phyloP scores from a whole-genome alignment of 2,329 filamentous ascomycete species.

The Coleophoma crateriformis region DNA sequence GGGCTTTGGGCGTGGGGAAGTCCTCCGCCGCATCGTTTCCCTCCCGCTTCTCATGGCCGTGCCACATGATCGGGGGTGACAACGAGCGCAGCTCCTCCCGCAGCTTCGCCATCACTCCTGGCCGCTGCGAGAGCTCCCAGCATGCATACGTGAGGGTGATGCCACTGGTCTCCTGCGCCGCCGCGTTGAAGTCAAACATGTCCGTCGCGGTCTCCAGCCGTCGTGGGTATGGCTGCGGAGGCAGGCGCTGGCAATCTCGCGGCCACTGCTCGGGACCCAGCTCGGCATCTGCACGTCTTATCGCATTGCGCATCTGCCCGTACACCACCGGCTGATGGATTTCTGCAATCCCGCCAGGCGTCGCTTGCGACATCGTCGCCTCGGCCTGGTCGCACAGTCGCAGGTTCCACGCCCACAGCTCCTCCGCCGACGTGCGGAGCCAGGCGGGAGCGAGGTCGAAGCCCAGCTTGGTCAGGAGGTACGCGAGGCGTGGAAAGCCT shows the following conservation, averaged over 20 bases:
- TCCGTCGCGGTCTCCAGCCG: slow-evolving; percentile 1
- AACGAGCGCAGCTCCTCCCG: slow-evolving; percentile 31
- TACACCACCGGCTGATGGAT: slow-evolving; percentile 1
- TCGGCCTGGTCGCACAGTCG: background rate
- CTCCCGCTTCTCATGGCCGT: background rate
- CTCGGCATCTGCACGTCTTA: background rate
- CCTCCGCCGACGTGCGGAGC: background rate
- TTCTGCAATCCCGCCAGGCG: background rate
- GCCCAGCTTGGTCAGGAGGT: background rate
- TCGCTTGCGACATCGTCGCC: background rate
- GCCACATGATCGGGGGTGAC: background rate
- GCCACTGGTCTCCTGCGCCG: slow-evolving; percentile 68
- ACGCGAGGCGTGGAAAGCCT: background rate
- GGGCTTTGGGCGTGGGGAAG: slow-evolving; percentile 27
- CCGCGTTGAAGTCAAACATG: background rate
- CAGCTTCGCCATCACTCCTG: slow-evolving; percentile 28
- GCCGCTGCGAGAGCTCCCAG: slow-evolving; percentile 44
- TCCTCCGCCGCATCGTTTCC: background rate
- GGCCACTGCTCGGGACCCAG: background rate
- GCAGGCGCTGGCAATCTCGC: background rate
- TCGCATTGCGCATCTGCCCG: slow-evolving; percentile 1
- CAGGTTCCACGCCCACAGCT: background rate
- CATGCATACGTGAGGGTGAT: slow-evolving; percentile 58
- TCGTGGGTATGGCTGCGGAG: background rate
- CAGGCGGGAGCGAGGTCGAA: background rate